Evolutionary conservation across 2,329 filamentous ascomycete genomes (phyloP), one percentile per base, ranked within the genome.

Genomic region (Ophiostoma quercus): DNA sequence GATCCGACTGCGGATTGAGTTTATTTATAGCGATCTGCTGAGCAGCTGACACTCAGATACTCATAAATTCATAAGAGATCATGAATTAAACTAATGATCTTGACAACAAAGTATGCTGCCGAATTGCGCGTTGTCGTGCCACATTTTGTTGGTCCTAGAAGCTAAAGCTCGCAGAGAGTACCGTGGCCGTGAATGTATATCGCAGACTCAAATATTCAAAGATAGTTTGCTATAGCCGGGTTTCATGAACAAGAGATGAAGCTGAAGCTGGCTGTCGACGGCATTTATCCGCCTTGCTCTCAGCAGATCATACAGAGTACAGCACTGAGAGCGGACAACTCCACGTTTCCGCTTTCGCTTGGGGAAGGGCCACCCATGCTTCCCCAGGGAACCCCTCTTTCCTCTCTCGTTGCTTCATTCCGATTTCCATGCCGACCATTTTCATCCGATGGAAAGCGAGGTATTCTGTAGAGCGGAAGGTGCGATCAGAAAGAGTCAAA

Each of bases 281-380:
- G 51, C 51, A 57, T 57, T 57, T 57, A 57, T 57, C 51, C 51
- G 51, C 51, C 9, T 6, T 32, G 25, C 25, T 29, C 25, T 29
- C 25, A 34, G 34, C 11, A 63, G 19, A 39, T 37, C 7, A n/a
- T 63, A 19, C 32, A n/a, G 7, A n/a, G 2, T 4, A 41, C 39
- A 41, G 39, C 39, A 41, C 14, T 37, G 16, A 19, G 32, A 63
- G 60, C 60, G 63, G n/a, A 19, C 63, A 66, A 66, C 63, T 66
- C 63, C 63, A 66, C 63, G 63, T 25, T 65, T 65, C 63, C 63
- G 63, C 63, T 66, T 29, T 66, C 37, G 63, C 63, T 37, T 25
- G n/a, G 63, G 19, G 8, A 57, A 57, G 51, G n/a, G 22, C 51
- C 51, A 57, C 51, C 51, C 29, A 37, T 22, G 19, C 62, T 19